phyloP scores from a whole-genome alignment of 2,329 filamentous ascomycete genomes.

The Cadophora gregata region DNA sequence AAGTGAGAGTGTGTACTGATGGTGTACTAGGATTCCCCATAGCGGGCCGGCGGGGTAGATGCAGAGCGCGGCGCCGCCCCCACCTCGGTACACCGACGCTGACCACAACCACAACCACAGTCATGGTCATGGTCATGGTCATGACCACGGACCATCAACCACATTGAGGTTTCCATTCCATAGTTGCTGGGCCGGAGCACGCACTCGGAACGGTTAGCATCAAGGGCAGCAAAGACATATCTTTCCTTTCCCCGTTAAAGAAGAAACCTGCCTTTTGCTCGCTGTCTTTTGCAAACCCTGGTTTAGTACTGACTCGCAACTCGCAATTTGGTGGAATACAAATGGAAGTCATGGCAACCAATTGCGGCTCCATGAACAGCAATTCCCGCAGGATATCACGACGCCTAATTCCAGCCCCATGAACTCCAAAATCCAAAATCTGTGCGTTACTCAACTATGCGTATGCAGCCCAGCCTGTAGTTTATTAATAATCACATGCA shows the following conservation, averaged over 20 bases:
- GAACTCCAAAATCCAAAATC: background rate
- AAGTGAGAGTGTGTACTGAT: too few species aligned
- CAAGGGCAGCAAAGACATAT: background rate
- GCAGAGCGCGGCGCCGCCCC: too few species aligned
- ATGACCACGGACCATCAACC: background rate
- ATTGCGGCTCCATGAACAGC: background rate
- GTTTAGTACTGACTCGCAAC: background rate
- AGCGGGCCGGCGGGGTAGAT: conserved; percentile 10
- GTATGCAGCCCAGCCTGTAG: conserved; percentile 57
- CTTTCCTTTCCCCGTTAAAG: background rate
- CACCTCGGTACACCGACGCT: conserved; percentile 7
- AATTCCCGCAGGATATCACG: conserved; percentile 12
- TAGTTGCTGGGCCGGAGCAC: conserved; percentile 14
- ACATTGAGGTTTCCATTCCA: too few species aligned
- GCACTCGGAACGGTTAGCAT: conserved; percentile 13
- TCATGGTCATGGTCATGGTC: too few species aligned
- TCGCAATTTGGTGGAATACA: too few species aligned
- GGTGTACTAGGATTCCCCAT: conserved; percentile 9
- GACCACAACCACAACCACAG: too few species aligned
- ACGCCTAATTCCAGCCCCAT: conserved; percentile 11
- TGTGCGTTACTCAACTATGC: conserved; percentile 39
- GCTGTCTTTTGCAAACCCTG: background rate
- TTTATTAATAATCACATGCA: conserved; percentile 22
- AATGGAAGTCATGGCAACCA: conserved; percentile 10
- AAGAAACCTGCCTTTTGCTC: background rate